Evolutionary conservation across 2,329 filamentous ascomycete species (phyloP), one percentile per base, ranked within the genome.

Genomic region (Fusarium agapanthi): DNA sequence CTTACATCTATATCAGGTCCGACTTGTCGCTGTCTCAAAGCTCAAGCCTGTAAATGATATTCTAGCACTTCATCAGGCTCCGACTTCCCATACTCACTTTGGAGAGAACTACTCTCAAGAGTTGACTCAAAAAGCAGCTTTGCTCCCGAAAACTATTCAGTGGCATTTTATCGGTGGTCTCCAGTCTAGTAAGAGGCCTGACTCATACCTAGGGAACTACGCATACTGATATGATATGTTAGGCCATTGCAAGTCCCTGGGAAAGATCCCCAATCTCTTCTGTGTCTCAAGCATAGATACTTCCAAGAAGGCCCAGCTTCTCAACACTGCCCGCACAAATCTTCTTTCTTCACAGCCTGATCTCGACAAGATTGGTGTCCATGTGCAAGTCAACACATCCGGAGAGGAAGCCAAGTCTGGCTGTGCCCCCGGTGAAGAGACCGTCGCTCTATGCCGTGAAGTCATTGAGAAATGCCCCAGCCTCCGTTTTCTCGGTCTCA

Each of bases 121-220:
- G 82, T 88, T 99, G 60, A 87, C 88, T 66, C 92, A 97, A 80
- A 99, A 99, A 83, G 92, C 94, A 4, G 88, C 88, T 40, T 80
- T 97, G 26, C 88, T 99, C 16, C 95, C 96, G 0, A 84, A 84
- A 48, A 88, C 87, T 38, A 93, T 99, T 74, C 88, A 88, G 77
- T 99, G 96, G 96, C 96, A 99, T 83, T 98, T 98, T 82, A 99
- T 98, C 80, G 96, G 96, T 43, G 94, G 93, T 0, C 84, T 99
- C 43, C 96, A 99, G 83, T 95, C 93, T 20, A 86, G 88, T 89
- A 72, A 51, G 64, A 54, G 22, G 35, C 15, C 35, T 34, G 24
- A 43, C 22, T 45, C n/a, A 57, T 13, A 44, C 16, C 44, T 37
- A n/a, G 20, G 41, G 7, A 22, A 22, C 43, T 24, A 32, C 28